Evolutionary conservation across 2,329 filamentous ascomycete species (phyloP), one percentile per base, ranked within the genome.

Genomic region (Colletotrichum sp.): DNA sequence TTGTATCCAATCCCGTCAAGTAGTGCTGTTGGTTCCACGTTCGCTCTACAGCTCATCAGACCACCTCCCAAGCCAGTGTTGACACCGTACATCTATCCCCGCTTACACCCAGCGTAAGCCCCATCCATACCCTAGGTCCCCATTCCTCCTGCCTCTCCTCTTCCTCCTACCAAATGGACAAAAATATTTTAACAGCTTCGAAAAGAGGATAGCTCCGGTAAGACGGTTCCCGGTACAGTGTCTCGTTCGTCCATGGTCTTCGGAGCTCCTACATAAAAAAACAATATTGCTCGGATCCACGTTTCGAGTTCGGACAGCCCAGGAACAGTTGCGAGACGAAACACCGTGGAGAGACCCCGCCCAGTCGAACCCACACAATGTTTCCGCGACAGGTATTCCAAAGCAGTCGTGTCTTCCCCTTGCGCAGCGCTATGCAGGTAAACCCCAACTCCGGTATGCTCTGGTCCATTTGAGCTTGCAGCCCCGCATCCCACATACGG

Each of bases 391-490:
- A 75, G 59, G 65, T 76, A 65, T 71, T 67, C 74, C 71, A 76
- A 76, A 76, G 66, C 66, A 75, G 60, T 63, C 71, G 61, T 52
- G 64, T 68, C 57, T 74, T 59, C 71, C 59, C 67, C 61, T 73
- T 65, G 71, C 74, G 71, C 74, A 76, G 43, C 72, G 74, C 74
- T 76, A 76, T 76, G 74, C 74, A 76, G 74, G 66, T 76, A 61
- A 70, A 69, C 71, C 66, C 74, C 72, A 76, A 76, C 74, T 76
- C 74, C 71, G 34, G 59, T 67, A 71, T 75, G 66, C 65, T 76
- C 71, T 71, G 65, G 48, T 57, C 71, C 71, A 48, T 52, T 71
- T 52, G 52, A 71, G 66, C 61, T 71, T 34, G n/a, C 74, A 65
- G 60, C 72, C 71, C 48, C 48, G 74, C 66, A 65, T 64, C 48